phyloP scores from a whole-genome alignment of 306 rosid species.

The Biancaea sappan region DNA sequence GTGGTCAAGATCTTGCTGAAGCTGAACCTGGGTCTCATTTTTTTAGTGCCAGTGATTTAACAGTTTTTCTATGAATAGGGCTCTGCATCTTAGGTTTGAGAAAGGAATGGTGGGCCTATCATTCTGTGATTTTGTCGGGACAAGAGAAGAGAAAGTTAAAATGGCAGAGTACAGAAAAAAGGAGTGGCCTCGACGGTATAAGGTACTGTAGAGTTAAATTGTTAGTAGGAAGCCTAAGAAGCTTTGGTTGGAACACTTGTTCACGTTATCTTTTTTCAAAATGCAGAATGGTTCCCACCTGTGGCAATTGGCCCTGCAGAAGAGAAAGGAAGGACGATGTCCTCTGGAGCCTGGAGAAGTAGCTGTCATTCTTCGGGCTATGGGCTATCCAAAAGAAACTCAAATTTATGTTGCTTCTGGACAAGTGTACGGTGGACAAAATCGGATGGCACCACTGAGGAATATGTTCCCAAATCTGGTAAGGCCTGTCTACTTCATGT shows the following conservation, averaged over 20 bases:
- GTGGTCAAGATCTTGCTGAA: constrained; percentile 32
- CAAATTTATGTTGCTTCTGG: constrained; percentile 99
- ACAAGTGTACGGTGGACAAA: constrained; percentile 98
- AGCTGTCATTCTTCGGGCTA: constrained; percentile 96
- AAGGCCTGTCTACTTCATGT: constrained; percentile 18
- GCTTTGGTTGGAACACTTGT: constrained; percentile 30
- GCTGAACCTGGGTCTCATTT: constrained; percentile 25
- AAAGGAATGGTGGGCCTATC: constrained; percentile 99
- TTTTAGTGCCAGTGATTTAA: constrained; percentile 36
- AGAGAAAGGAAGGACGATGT: constrained; percentile 98
- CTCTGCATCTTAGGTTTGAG: constrained; percentile 98
- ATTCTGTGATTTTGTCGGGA: constrained; percentile 98
- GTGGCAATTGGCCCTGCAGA: constrained; percentile 98
- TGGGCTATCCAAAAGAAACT: constrained; percentile 98
- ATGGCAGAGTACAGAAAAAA: constrained; percentile 95
- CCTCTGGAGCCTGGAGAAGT: constrained; percentile 99
- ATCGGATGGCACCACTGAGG: constrained; percentile 95
- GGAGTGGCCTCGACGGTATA: constrained; percentile 98
- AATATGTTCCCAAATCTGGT: constrained; percentile 98
- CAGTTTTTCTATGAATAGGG: constrained; percentile 63
- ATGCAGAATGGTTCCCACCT: constrained; percentile 98
- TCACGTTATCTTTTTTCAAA: constrained; percentile 36
- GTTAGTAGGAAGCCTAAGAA: constrained; percentile 22
- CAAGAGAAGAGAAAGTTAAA: constrained; percentile 89
- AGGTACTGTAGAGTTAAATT: constrained; percentile 56